Evolutionary conservation across 352 stramenopile species (phyloP), one percentile per base, ranked within the genome.

Genomic region (Globisporangium megalacanthum): DNA sequence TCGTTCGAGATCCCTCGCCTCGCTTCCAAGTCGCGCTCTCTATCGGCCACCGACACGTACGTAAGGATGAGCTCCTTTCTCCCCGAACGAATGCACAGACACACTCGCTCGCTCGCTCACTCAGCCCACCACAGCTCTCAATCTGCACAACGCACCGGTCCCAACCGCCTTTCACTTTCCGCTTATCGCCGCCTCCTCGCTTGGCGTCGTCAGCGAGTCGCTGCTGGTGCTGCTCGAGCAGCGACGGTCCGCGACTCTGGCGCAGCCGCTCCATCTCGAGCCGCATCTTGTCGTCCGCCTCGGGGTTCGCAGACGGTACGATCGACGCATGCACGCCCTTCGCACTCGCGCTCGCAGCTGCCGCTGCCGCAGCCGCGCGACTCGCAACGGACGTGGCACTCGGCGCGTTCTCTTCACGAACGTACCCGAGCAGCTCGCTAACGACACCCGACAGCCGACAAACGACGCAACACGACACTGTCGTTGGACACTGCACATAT

Each of bases 401-500:
- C 29, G 79, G 64, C 6, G 60, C 74, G 51, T 93, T 93, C 69
- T 91, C 80, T 22, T 83, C 68, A 19, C 83, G 78, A 17, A 95
- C 65, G 56, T 92, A 95, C 20, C 85, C 85, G 25, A 95, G 68
- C 56, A 93, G 57, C 49, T 95, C 83, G 52, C 85, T 94, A 52
- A 29, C 25, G 25, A 29, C 25, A 29, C 25, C 25, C 25, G 25
- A 29, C 25, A 29, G 25, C 25, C 25, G 25, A 29, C 25, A 29
- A 20, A 42, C 11, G 17, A 31, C 25, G 14, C 33, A 22, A 13
- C 25, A 42, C 25, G 25, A 29, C 25, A 25, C 29, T 36, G 17
- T 14, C 33, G 13, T 25, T n/a, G 9, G 17, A 25, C 13, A 31
- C 41, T 9, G 17, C 25, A 29, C 25, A 29, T 29, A 29, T 29